Percentiles rank a stretch among this genome's conserved stretches.
Evolutionary conservation across 2,329 filamentous ascomycete species (phyloP).

Genomic region (Gyromitra esculenta): DNA sequence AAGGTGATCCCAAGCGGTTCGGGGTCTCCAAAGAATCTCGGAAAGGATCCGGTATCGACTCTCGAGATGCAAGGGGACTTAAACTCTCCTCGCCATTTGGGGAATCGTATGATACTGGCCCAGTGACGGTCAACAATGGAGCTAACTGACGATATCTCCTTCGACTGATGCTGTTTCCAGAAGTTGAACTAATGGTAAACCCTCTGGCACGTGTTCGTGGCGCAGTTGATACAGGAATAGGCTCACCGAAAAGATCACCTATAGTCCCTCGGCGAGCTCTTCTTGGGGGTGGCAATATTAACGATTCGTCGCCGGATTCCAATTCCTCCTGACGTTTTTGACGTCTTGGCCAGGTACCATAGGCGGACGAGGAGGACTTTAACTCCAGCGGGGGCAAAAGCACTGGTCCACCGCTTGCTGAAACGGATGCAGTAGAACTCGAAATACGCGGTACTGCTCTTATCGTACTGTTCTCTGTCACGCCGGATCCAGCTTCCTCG

Average conservation of each 20-base stretch:
- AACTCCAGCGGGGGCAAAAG: slow-evolving; percentile 53
- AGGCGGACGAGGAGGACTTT: slow-evolving; percentile 51
- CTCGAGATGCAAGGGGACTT: slow-evolving; percentile 48
- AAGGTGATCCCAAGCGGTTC: slow-evolving; percentile 38
- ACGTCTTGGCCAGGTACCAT: slow-evolving; percentile 54
- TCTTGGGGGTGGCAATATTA: slow-evolving; percentile 43
- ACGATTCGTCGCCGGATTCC: slow-evolving; percentile 43
- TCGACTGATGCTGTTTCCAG: slow-evolving; percentile 31
- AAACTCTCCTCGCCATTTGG: slow-evolving; percentile 42
- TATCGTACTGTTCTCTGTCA: slow-evolving; percentile 23
- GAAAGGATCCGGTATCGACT: slow-evolving; percentile 30
- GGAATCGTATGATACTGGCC: slow-evolving; percentile 51
- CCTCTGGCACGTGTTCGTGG: slow-evolving; percentile 59
- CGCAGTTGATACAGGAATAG: slow-evolving; percentile 66
- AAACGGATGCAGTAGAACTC: slow-evolving; percentile 5
- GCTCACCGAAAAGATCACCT: slow-evolving; percentile 50
- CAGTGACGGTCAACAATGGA: slow-evolving; percentile 53
- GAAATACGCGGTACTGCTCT: neutral
- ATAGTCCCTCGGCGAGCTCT: slow-evolving; percentile 49
- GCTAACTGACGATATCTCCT: slow-evolving; percentile 48
- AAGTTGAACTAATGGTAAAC: slow-evolving; percentile 51
- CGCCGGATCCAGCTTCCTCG: slow-evolving; percentile 15
- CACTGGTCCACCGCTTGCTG: slow-evolving; percentile 22
- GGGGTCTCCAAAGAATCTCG: slow-evolving; percentile 21
- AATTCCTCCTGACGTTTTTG: slow-evolving; percentile 51